Base-by-base conservation (phyloP, 352 stramenopile genomes). In the Phytophthora meadii region DNA sequence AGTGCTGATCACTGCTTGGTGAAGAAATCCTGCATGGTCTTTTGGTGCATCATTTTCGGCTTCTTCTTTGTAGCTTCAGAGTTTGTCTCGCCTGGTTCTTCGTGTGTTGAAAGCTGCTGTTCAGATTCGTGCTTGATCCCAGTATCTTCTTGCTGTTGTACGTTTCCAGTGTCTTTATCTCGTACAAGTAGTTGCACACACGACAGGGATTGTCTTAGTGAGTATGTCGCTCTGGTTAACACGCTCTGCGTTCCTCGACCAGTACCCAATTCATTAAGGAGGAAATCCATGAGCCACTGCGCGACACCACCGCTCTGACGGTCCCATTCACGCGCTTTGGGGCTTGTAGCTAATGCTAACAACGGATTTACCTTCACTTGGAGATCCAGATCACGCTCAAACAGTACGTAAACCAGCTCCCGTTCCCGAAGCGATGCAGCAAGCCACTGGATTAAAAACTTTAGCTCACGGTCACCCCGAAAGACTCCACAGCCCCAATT, bases 401-500 rank as follows among this genome's bases (percentile, higher is more conserved):
- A 85, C 11, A 89, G 63, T 54, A 89, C 80, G 36, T 92, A 92
- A 22, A 87, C 70, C 30, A 94, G 49, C 2, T 81, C 60, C 2
- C 82, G 76, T 8, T 63, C 52, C 27, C 67, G 48, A 5, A 91
- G 61, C 4, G 85, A 90, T 10, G 86, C 85, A 5, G 87, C 85
- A 3, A 95, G 57, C 87, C 87, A 94, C 57, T 95, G 86, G 53
- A 95, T 80, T 15, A 94, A 17, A 66, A 93, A 89, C 61, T 94
- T 95, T 8, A 94, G 68, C 58, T 93, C 82, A 3, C 81, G 68
- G 47, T 93, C 79, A 4, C 87, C 87, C 15, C 63, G 54, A 57
- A 95, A 94, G 9, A 93, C 86, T 2, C 87, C 87, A 30, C 87
- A 94, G 49, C 87, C 87, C 87, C 87, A 95, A 57, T 95, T 94